Evolutionary conservation across 2,329 filamentous ascomycete species (phyloP), one percentile per base, ranked within the genome.

Genomic region (Clonostachys byssicola): DNA sequence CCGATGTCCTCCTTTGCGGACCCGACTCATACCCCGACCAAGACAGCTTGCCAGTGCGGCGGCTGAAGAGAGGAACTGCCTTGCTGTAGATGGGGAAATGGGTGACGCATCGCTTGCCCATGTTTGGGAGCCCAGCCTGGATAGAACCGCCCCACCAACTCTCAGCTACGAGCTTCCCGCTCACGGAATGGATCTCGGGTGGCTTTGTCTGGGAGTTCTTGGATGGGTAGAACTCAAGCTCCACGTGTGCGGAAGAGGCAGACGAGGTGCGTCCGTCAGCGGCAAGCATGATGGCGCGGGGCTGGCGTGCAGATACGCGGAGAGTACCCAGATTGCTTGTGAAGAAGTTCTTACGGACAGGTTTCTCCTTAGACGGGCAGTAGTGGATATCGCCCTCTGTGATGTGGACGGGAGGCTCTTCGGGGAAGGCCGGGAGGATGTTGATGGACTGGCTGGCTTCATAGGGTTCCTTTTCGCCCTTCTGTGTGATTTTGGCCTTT

Each of bases 381-480:
- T 82, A 82, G 43, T 72, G 60, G 52, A 68, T 65, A 55, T 81
- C 77, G 36, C 66, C 58, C 49, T 65, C 54, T 41, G 71, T 71
- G 45, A 80, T 64, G 53, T 68, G 71, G 47, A 81, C 65, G 2
- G 78, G 78, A 3, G 77, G 69, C 45, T 77, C 70, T 57, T 80
- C 75, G 10, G 67, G 56, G 4, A 66, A 64, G 2, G 68, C 63
- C 2, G 79, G 78, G 8, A 83, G 67, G n/a, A 83, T 70, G 50
- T 73, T 74, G 59, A 83, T 62, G 42, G 71, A 60, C 49, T 70
- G 23, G 51, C 43, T 46, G 49, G 34, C 44, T 30, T 30, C 23
- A 10, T 30, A 30, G 23, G 23, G 23, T 30, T 30, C 23, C 51
- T 73, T 75, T 59, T 83, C 61, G 43, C 71, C 60, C 50, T 71